phyloP scores from a whole-genome alignment of 2,329 filamentous ascomycete species.

The Podosphaera xanthii region DNA sequence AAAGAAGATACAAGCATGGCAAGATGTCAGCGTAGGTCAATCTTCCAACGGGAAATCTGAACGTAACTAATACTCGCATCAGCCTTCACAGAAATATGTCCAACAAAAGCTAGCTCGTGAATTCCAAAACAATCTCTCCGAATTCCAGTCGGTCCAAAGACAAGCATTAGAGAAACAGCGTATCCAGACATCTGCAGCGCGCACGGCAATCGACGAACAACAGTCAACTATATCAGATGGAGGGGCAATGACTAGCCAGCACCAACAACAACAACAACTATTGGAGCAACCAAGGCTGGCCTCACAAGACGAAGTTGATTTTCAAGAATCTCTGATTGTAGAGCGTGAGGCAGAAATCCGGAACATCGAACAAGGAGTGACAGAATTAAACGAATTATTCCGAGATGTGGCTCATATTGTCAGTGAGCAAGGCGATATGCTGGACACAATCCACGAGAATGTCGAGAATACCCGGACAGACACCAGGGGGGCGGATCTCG shows the following conservation, averaged over 20 bases:
- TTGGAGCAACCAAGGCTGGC: conserved; percentile 64
- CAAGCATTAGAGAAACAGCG: conserved; percentile 81
- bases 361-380: conserved; percentile 90
- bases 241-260: conserved; percentile 5
- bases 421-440: conserved; percentile 69
- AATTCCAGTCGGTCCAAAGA: conserved; percentile 84
- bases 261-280: conserved; percentile 33
- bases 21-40: conserved; percentile 47
- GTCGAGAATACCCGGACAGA: conserved; percentile 64
- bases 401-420: conserved; percentile 96
- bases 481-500: conserved; percentile 64
- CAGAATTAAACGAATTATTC: conserved; percentile 90
- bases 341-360: conserved; percentile 94
- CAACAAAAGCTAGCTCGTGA: conserved; percentile 88
- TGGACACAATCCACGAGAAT: conserved; percentile 74
- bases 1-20: conserved; percentile 77
- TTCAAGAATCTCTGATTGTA: conserved; percentile 84
- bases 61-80: neutral
- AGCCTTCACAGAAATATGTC: conserved; percentile 91
- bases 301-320: conserved; percentile 85
- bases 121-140: conserved; percentile 68
- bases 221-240: conserved; percentile 18
- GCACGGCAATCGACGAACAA: conserved; percentile 50
- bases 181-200: conserved; percentile 61
- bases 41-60: neutral